These are phyloP conservation scores for Astragalus membranaceus DNA, from an alignment of 306 rosid species.

Conservation along the genomic window DNA sequence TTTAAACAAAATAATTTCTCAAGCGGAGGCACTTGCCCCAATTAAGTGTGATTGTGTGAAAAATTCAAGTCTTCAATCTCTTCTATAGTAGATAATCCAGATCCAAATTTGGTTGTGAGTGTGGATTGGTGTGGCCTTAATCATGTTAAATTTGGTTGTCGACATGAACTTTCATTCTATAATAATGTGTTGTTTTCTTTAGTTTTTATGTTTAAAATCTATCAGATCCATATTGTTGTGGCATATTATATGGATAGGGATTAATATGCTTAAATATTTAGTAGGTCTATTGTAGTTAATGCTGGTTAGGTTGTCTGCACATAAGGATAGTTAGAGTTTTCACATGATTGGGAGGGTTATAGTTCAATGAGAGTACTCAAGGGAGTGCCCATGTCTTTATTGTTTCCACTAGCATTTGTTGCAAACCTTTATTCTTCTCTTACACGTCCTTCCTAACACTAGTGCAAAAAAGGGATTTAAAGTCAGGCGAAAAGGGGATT, in stretches of 20 bases:
- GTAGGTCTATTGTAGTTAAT: constrained; percentile 11
- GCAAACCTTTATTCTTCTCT: constrained; percentile 5
- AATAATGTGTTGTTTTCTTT: not conserved
- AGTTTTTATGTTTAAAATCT: not conserved
- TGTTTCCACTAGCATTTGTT: constrained; percentile 21
- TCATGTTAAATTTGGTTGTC: not conserved
- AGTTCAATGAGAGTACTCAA: no score
- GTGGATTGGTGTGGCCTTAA: not conserved
- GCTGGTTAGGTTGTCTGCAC: not conserved
- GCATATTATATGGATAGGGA: not conserved
- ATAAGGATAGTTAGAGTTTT: not conserved
- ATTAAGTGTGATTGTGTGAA: no score
- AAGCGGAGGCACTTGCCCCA: no score
- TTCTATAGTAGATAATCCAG: no score
- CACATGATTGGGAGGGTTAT: constrained; percentile 20
- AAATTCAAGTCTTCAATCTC: no score
- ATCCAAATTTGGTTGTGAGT: not conserved
- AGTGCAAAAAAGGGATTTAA: no score
- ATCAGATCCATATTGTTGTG: not conserved
- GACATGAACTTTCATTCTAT: not conserved
- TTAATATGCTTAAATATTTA: not conserved
- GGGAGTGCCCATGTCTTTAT: constrained; percentile 5
- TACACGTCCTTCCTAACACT: no score
- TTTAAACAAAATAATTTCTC: no score
- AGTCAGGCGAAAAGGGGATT: no score